A percentile compares a stretch with the other conserved stretches of the same genome.
Evolutionary conservation across 1,139 yeast genomes (phyloP).

Genomic region (Nakaseomyces glabratus): DNA sequence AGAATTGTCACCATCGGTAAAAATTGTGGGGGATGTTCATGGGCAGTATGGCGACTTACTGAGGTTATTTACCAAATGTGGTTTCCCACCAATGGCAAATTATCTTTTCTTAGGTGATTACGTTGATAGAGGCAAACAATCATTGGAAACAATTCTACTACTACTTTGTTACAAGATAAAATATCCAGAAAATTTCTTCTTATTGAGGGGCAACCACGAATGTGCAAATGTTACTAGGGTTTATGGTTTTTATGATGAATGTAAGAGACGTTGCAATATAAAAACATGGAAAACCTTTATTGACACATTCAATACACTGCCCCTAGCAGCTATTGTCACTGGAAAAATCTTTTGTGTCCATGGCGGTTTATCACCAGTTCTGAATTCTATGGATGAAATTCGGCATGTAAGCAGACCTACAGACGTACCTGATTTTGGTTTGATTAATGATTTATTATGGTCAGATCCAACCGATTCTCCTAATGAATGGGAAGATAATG

Average conservation of each 20-base stretch:
- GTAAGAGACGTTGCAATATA: conserved; percentile 84
- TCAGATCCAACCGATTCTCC: conserved; percentile 93
- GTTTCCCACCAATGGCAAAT: conserved; percentile 94
- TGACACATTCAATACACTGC: conserved; percentile 89
- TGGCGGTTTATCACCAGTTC: conserved; percentile 90
- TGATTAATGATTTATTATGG: conserved; percentile 87
- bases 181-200: conserved; percentile 90
- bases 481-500: conserved; percentile 98
- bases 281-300: conserved; percentile 91
- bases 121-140: conserved; percentile 94
- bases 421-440: conserved; percentile 93
- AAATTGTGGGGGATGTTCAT: conserved; percentile 95
- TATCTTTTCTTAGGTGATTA: conserved; percentile 90
- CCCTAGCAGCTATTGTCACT: conserved; percentile 92
- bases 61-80: conserved; percentile 88
- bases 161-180: conserved; percentile 87
- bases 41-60: conserved; percentile 92
- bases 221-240: conserved; percentile 94
- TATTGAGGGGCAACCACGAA: conserved; percentile 91
- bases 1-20: conserved; percentile 90
- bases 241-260: conserved; percentile 94
- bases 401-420: conserved; percentile 89
- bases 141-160: conserved; percentile 78
- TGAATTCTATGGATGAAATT: conserved; percentile 85
- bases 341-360: conserved; percentile 96